Percentiles rank a stretch among this genome's conserved stretches.
Evolutionary conservation across 2,329 filamentous ascomycete species (phyloP).

Genomic region (Alternaria sp.): DNA sequence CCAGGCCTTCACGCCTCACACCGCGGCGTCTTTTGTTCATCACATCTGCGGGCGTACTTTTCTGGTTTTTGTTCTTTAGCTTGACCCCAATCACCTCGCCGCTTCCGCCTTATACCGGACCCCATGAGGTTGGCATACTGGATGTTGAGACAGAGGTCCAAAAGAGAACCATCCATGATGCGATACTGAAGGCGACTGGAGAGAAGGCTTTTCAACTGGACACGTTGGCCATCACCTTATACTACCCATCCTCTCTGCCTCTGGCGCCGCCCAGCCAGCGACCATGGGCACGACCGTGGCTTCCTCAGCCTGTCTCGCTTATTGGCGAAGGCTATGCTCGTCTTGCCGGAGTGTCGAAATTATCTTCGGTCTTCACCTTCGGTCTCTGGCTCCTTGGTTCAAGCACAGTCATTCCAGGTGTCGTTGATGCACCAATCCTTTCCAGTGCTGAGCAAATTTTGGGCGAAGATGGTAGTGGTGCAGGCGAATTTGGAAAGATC

Average conservation of each 20-base stretch:
- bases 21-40: constrained; percentile 34
- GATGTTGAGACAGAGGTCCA: constrained; percentile 52
- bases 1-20: constrained; percentile 14
- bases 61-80: constrained; percentile 46
- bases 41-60: constrained; percentile 36
- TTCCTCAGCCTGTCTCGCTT: constrained; percentile 52
- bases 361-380: constrained; percentile 48
- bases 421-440: constrained; percentile 52
- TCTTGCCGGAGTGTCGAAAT: constrained; percentile 45
- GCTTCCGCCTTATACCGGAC: constrained; percentile 52
- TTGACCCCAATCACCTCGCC: constrained; percentile 52
- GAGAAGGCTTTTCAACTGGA: constrained; percentile 52
- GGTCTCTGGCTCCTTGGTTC: constrained; percentile 52
- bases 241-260: constrained; percentile 50
- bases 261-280: constrained; percentile 25
- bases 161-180: constrained; percentile 44
- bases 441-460: constrained; percentile 26
- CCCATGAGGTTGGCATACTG: constrained; percentile 52
- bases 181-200: constrained; percentile 47
- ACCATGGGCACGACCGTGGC: constrained; percentile 51
- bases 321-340: constrained; percentile 54
- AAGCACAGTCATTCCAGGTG: constrained; percentile 51
- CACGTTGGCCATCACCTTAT: constrained; percentile 54
- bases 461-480: constrained; percentile 25
- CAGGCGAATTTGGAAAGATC: constrained; percentile 20